Conservation (phyloP, 164 flowering plant genomes). For the Platanus orientalis region DNA sequence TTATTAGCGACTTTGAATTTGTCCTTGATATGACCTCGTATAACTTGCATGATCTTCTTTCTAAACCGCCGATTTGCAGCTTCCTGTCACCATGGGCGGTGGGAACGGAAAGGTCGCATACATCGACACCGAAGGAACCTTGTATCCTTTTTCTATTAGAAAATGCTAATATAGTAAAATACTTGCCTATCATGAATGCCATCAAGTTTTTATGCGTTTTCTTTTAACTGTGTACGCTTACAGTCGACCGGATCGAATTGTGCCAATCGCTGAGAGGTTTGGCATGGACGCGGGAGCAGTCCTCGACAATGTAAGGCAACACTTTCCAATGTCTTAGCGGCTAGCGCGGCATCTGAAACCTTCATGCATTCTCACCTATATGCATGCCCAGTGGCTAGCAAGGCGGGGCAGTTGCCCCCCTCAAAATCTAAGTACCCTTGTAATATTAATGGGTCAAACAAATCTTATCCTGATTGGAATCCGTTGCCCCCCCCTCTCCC, state of each 20-base stretch:
- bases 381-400: neutral
- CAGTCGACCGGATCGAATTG: conserved; percentile 95
- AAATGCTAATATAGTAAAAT: no score
- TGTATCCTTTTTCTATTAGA: conserved; percentile 53
- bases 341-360: neutral
- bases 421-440: no score
- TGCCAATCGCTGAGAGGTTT: conserved; percentile 95
- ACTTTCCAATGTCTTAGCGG: no score
- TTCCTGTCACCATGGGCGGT: conserved; percentile 83
- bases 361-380: neutral
- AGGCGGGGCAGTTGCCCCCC: no score
- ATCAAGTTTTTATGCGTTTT: conserved; percentile 8
- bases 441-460: no score
- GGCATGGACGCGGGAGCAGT: conserved; percentile 99
- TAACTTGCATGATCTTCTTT: conserved; percentile 7
- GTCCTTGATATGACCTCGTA: no score
- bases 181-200: neutral
- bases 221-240: conserved; percentile 24
- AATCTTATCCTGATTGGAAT: no score
- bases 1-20: no score
- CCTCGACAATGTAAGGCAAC: conserved; percentile 76
- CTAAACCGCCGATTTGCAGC: conserved; percentile 47
- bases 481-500: no score
- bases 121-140: conserved; percentile 98
- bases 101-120: conserved; percentile 99